A percentile compares a stretch with the other conserved stretches of the same genome.
These are phyloP conservation scores for Anastatica hierochuntica DNA, from an alignment of 345 rosid species.

Conservation along the genomic window DNA sequence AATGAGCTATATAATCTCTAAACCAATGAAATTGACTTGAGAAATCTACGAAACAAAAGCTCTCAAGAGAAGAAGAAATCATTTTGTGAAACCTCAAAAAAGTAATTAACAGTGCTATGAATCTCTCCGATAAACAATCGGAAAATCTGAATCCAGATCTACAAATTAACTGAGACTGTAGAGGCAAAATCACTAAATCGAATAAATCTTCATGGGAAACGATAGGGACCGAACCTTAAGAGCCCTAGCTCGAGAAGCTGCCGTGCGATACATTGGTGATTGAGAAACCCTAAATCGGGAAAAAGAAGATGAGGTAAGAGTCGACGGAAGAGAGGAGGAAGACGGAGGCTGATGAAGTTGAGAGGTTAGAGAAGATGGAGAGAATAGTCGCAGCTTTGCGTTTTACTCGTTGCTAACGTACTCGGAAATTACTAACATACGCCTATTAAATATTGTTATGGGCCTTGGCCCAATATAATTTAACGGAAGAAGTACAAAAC, in stretches of 20 bases:
- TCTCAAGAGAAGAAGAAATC: neutral
- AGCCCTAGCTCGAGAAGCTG: conserved; percentile 43
- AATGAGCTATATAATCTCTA: neutral
- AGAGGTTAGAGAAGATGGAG: too few relatives aligned
- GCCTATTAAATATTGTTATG: too few relatives aligned
- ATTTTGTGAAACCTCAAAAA: neutral
- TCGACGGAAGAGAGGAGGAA: conserved; percentile 14
- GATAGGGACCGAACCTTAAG: conserved; percentile 35
- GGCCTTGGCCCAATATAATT: conserved; percentile 1
- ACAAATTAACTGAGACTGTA: neutral
- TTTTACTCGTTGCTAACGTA: too few relatives aligned
- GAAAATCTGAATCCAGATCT: conserved; percentile 21
- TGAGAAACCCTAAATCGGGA: conserved; percentile 22
- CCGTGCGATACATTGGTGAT: conserved; percentile 43
- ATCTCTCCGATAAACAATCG: neutral
- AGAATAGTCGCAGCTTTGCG: too few relatives aligned
- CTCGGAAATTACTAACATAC: too few relatives aligned
- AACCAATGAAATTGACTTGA: neutral
- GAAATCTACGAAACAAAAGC: neutral
- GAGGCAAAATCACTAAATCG: conserved; percentile 1
- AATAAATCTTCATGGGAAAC: neutral
- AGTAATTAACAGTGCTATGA: neutral
- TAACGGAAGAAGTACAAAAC: too few relatives aligned
- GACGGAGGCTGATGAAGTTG: neutral
- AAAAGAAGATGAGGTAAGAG: neutral